phyloP scores from a whole-genome alignment of 176 grass and related monocot species.

The Oryza brachyantha region DNA sequence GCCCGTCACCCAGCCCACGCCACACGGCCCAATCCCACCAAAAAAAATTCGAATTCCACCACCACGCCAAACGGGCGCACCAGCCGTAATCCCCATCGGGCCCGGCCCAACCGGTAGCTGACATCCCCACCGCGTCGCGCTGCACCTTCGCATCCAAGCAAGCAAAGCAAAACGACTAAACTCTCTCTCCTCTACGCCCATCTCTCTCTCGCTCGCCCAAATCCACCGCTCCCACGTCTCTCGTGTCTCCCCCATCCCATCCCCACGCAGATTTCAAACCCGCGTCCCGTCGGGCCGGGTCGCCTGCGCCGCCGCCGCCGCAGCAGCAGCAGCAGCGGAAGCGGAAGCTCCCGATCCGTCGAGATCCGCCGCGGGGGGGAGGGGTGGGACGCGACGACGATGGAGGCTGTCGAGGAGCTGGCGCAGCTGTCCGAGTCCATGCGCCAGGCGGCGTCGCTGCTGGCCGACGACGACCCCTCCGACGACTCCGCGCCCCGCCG shows the following conservation, averaged over 20 bases:
- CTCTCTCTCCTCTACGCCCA: background rate
- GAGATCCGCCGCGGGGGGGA: constrained; percentile 10
- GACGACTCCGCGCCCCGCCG: constrained; percentile 52
- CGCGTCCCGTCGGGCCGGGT: constrained; percentile 25
- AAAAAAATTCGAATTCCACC: background rate
- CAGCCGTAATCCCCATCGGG: too few relatives aligned
- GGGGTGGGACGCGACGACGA: background rate
- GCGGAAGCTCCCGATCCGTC: background rate
- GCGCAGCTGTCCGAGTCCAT: constrained; percentile 76
- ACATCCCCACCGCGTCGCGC: background rate
- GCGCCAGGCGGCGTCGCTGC: constrained; percentile 82
- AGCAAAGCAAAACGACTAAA: background rate
- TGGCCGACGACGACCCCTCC: constrained; percentile 87
- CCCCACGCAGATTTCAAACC: constrained; percentile 43
- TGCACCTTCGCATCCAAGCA: constrained; percentile 26
- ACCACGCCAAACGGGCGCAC: background rate
- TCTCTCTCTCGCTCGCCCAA: background rate
- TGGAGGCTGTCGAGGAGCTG: constrained; percentile 95
- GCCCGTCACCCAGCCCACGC: background rate
- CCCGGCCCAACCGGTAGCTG: background rate
- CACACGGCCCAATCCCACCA: background rate
- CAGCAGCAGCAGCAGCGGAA: background rate
- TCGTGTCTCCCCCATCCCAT: background rate
- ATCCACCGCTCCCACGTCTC: constrained; percentile 16
- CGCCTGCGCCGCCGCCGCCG: constrained; percentile 17